Base-by-base conservation (phyloP, 768 basidiomycete genomes). In the Galerina marginata region DNA sequence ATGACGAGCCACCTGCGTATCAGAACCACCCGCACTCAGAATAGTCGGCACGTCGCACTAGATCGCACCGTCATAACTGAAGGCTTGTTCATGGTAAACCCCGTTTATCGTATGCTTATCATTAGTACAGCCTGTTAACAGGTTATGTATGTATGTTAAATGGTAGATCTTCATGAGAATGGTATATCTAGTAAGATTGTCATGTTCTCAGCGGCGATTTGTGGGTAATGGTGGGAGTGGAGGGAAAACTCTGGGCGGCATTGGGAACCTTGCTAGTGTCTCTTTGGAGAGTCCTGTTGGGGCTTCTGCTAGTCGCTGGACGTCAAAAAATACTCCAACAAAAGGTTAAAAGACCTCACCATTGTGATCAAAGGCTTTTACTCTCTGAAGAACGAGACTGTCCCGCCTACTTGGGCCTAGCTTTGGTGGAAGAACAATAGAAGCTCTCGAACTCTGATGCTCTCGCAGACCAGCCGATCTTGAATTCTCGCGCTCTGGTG, bases 321-420 rank as follows among this genome's bases (percentile, higher is more conserved):
- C 14, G 33, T 16, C n/a, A 16, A 20, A 36, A 23, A 25, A 16
- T 26, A 14, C 29, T 40, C 36, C 45, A 37, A 47, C 20, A 55
- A 54, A 58, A 48, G 20, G 23, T 56, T 26, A 33, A 6, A 38
- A n/a, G 20, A 7, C 38, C 62, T 58, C 25, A 67, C 65, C 62
- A 68, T 63, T 65, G 39, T 60, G 59, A 61, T 76, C 71, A 48
- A 70, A 75, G 14, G 69, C 74, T 56, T 66, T 72, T 2, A 73
- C 70, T 63, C 77, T 57, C 59, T 77, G 77, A 3, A 76, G 60
- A 26, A 80, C 77, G 14, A 78, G 51, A 54, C 77, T 79, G 49
- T 78, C 76, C 54, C 77, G 68, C 54, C 69, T 72, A 40, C 58
- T 55, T 37, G 63, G 37, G 11, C 25, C 48, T 15, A 61, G 45